A percentile compares a stretch with the other conserved stretches of the same genome.
These are phyloP conservation scores for Podaxis pistillaris DNA, from an alignment of 768 basidiomycete genomes.

Conservation along the genomic window DNA sequence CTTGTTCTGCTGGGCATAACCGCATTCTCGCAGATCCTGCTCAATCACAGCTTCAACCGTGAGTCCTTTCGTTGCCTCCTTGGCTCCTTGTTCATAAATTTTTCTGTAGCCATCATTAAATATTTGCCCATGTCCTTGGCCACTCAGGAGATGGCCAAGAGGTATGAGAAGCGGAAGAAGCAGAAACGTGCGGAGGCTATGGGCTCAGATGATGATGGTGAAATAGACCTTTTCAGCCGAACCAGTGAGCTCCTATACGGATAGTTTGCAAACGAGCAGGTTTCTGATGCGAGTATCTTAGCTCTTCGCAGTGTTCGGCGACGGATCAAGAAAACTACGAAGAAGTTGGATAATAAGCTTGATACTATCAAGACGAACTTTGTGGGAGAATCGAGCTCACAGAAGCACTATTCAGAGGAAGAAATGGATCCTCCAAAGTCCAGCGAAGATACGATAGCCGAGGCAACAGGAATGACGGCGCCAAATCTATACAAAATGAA, in stretches of 20 bases:
- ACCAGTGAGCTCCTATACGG: conserved; percentile 24
- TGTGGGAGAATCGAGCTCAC: conserved; percentile 19
- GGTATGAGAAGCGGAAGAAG: conserved; percentile 35
- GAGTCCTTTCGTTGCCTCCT: conserved; percentile 16
- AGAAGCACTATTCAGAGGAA: conserved; percentile 10
- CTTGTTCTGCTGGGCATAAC: conserved; percentile 58
- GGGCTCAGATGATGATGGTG: conserved; percentile 21
- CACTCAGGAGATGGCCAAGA: conserved; percentile 49
- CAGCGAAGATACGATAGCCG: conserved; percentile 17
- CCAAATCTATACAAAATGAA: conserved; percentile 10
- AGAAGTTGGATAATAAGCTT: conserved; percentile 29
- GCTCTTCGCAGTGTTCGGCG: conserved; percentile 36
- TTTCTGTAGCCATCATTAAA: conserved; percentile 41
- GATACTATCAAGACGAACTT: conserved; percentile 30
- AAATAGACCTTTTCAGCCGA: conserved; percentile 37
- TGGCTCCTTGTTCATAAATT: neutral
- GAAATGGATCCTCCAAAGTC: conserved; percentile 17
- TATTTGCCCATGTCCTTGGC: conserved; percentile 65
- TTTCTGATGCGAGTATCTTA: conserved; percentile 14
- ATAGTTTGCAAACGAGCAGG: neutral
- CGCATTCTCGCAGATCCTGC: conserved; percentile 37
- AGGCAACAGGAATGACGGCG: conserved; percentile 16
- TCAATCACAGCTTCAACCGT: conserved; percentile 41
- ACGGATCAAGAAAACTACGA: conserved; percentile 27
- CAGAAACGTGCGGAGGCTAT: conserved; percentile 16